Percentiles rank a stretch among this genome's conserved stretches.
These are phyloP conservation scores for Penicillium nordicum DNA, from an alignment of 2,329 filamentous ascomycete genomes.

Conservation along the genomic window DNA sequence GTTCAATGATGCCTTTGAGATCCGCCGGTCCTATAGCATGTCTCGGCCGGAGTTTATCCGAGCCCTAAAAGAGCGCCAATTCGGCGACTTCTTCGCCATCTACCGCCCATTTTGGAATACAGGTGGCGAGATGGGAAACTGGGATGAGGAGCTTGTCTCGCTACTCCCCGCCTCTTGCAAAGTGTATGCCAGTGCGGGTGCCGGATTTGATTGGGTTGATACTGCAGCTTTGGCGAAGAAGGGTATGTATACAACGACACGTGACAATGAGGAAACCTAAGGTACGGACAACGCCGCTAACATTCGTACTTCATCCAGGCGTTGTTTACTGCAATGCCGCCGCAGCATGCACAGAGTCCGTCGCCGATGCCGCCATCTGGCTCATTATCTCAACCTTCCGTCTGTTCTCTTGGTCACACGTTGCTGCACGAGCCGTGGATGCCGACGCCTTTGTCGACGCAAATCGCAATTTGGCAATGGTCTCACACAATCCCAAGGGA, in stretches of 20 bases:
- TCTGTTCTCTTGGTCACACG: constrained; percentile 61
- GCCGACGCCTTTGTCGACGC: constrained; percentile 53
- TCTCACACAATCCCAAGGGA: constrained; percentile 61
- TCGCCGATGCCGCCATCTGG: constrained; percentile 68
- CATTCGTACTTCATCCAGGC: constrained; percentile 11
- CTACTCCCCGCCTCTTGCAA: constrained; percentile 53
- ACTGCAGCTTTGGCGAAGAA: constrained; percentile 58
- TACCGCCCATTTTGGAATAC: constrained; percentile 63
- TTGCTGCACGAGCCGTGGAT: constrained; percentile 51
- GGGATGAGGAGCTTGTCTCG: constrained; percentile 58
- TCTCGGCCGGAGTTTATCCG: constrained; percentile 40
- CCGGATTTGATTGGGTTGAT: constrained; percentile 63
- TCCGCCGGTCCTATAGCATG: constrained; percentile 36
- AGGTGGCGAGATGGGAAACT: constrained; percentile 63
- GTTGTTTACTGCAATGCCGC: constrained; percentile 66
- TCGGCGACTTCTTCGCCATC: constrained; percentile 45
- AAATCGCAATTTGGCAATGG: constrained; percentile 57
- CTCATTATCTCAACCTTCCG: constrained; percentile 69
- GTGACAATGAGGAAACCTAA: background rate
- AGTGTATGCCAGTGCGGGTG: constrained; percentile 59
- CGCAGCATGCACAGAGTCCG: constrained; percentile 66
- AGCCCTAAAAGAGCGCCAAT: constrained; percentile 42
- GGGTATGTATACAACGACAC: constrained; percentile 42
- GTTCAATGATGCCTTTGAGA: constrained; percentile 41
- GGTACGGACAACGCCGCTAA: background rate